Evolutionary conservation across 768 basidiomycete species (phyloP), one percentile per base, ranked within the genome.

Genomic region (Russula abietina): DNA sequence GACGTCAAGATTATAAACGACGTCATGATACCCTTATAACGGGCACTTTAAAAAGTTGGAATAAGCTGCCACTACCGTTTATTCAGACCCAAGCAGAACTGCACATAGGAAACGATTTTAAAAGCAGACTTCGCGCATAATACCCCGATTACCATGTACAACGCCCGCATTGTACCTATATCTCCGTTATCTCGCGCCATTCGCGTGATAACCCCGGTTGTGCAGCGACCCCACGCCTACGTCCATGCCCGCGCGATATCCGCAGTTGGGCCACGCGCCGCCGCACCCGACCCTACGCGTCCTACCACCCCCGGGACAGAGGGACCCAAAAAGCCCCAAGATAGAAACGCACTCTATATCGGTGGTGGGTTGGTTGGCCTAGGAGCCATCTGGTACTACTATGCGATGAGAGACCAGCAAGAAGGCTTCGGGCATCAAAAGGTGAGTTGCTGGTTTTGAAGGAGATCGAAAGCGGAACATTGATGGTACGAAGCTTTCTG

Each of bases 301-400:
- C 60, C 60, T 6, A 55, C 48, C 11, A 17, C 36, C 32, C 24
- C 54, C 4, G 48, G 26, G 14, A 17, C 32, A 24, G 57, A 38
- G 12, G 26, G 16, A 17, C 45, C 52, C 43, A 36, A 54, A 11
- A 41, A 50, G 3, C 22, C 52, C n/a, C 8, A 33, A 19, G 12
- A 52, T 28, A 50, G 24, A 24, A 64, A 28, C 16, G 24, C 8
- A 10, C 39, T 59, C 32, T 62, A 59, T 48, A 41, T 66, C 16
- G 52, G 57, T 14, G 46, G 61, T 24, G 56, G 62, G 22, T 17
- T 58, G n/a, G 62, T 57, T 9, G 62, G 53, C 46, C n/a, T 45
- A 28, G 62, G 57, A 1, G 62, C 57, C n/a, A n/a, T 58, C 51
- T 64, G 57, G 62, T 66, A 66, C 50, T 66, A 60, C 53, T 66